Base-by-base conservation (phyloP, 2,329 filamentous ascomycete species). In the Arthrobotrys musiformis region DNA sequence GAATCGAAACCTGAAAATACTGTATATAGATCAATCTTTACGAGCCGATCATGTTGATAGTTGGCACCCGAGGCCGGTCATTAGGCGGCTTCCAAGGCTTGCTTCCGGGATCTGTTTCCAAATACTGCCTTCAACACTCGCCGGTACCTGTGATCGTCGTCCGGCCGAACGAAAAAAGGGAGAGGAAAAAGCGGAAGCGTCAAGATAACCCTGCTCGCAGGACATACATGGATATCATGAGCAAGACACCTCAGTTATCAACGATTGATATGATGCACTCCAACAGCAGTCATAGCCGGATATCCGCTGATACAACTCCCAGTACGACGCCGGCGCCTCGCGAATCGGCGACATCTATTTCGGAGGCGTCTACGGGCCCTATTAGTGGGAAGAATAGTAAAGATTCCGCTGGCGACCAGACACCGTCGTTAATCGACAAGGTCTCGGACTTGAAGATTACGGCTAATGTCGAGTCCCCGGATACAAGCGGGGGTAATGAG, bases 131-230 rank as follows among this genome's bases (percentile, higher is more conserved):
- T 11, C 94, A 97, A 82, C 94, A 97, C 83, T 97, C 92, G 1
- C 93, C 94, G 0, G 92, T 97, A 0, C 94, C 94, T 0, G 94
- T 97, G 6, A 94, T 97, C 30, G 94, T 97, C 33, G 94, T 97
- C 8, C 89, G 94, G 2, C 93, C 94, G 37, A 92, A 91, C 33
- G 91, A 92, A 78, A 96, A 96, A 85, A 91, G 94, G 19, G 89
- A 92, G 82, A 95, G 95, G 84, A 96, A 96, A 85, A 96, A 95
- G 84, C 88, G 88, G 74, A 97, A 97, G 85, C 90, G 94, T 30
- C 88, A 90, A 61, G 90, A 91, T 66, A 93, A 97, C 80, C 90
- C 92, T 4, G 87, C 86, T 15, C 88, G 93, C 35, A 90, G 91
- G 79, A 91, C 90, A 50, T 97, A 97, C 82, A 86, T 90, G 62